phyloP scores from a whole-genome alignment of 2,329 filamentous ascomycete genomes.

The Trichoderma polysporum region DNA sequence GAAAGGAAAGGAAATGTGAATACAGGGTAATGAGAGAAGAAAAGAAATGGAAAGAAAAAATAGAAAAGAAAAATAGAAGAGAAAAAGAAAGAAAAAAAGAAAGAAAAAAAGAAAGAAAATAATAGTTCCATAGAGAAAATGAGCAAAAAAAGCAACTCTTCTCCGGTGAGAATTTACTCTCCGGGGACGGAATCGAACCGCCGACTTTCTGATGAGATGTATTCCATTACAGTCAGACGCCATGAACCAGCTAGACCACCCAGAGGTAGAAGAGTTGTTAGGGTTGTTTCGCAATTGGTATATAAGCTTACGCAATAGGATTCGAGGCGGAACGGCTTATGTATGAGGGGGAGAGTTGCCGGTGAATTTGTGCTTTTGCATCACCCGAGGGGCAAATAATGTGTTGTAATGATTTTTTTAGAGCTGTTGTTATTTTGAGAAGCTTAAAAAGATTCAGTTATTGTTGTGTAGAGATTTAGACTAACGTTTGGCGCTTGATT shows the following conservation, averaged over 20 bases:
- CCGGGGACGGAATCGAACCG: constrained; percentile 29
- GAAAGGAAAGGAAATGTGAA: not conserved
- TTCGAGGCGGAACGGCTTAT: not conserved
- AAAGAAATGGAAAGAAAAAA: not conserved
- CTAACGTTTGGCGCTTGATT: not conserved
- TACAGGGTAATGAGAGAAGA: too few relatives aligned
- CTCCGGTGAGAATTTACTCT: constrained; percentile 17
- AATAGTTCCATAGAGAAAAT: not conserved
- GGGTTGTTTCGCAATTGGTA: not conserved
- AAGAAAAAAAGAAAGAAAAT: not conserved
- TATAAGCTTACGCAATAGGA: not conserved
- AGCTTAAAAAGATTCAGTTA: not conserved
- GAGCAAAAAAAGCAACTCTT: constrained; percentile 18
- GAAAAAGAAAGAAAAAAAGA: not conserved
- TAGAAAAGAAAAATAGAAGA: not conserved
- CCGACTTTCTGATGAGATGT: constrained; percentile 30
- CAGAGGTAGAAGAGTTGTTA: constrained; percentile 24
- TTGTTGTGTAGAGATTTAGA: not conserved
- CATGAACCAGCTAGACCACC: constrained; percentile 33
- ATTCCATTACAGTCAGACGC: constrained; percentile 29
- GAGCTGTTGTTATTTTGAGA: not conserved
- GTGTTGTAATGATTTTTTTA: not conserved
- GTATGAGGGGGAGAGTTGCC: not conserved
- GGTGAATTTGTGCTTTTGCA: not conserved
- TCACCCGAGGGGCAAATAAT: not conserved